phyloP scores from a whole-genome alignment of 1,284 basidiomycete species.

The Afroboletus lepidellus region DNA sequence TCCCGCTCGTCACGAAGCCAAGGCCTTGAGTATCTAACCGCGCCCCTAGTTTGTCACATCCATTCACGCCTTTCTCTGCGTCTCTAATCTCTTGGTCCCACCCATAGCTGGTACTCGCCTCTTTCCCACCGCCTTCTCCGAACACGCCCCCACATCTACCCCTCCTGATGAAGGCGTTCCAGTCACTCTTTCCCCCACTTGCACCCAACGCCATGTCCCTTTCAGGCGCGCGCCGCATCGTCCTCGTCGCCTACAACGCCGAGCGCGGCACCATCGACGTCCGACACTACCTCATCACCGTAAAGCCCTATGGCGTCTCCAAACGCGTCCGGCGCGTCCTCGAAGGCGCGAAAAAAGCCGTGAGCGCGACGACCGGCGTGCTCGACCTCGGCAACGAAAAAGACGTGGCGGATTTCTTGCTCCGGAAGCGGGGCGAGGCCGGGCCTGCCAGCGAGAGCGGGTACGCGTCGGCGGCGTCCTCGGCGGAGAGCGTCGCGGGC shows the following conservation, averaged over 20 bases:
- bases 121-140: constrained; percentile 71
- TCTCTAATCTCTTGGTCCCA: not conserved
- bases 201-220: constrained; percentile 78
- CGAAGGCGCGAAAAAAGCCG: constrained; percentile 55
- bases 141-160: constrained; percentile 68
- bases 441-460: constrained; percentile 68
- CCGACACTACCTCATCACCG: constrained; percentile 93
- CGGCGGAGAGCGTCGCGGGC: constrained; percentile 76
- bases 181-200: constrained; percentile 86
- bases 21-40: constrained; percentile 82
- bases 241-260: constrained; percentile 90
- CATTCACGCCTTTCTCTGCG: not conserved
- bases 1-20: constrained; percentile 71
- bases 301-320: constrained; percentile 93
- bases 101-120: constrained; percentile 68
- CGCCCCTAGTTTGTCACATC: constrained; percentile 68
- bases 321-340: constrained; percentile 89
- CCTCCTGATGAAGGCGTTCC: constrained; percentile 82
- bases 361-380: constrained; percentile 42
- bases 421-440: constrained; percentile 67
- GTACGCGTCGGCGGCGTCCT: constrained; percentile 80
- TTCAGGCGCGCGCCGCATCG: constrained; percentile 85
- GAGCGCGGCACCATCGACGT: constrained; percentile 88
- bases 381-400: constrained; percentile 86
- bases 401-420: constrained; percentile 94